A percentile compares a stretch with the other conserved stretches of the same genome.
phyloP scores from a whole-genome alignment of 2,329 filamentous ascomycete genomes.

The Ophiostoma novo-ulmi region DNA sequence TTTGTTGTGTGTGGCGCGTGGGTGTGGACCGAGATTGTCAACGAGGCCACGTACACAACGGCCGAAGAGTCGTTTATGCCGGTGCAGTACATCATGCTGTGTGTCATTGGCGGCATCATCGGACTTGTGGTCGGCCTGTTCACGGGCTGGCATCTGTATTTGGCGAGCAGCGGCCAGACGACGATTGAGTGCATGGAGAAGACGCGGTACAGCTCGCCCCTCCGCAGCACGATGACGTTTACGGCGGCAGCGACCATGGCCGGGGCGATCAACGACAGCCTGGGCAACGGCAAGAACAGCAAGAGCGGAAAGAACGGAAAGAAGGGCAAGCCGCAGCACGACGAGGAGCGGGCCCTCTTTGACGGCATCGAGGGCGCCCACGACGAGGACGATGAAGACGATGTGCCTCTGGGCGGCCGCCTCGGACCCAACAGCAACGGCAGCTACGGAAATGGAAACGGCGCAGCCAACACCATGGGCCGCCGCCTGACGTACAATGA shows the following conservation, averaged over 20 bases:
- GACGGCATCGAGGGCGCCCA: conserved; percentile 19
- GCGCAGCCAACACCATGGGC: conserved; percentile 34
- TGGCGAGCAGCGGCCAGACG: conserved; percentile 74
- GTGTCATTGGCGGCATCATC: conserved; percentile 84
- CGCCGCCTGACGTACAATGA: conserved; percentile 51
- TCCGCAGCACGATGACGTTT: conserved; percentile 60
- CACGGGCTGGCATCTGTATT: conserved; percentile 82
- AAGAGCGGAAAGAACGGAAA: conserved; percentile 38
- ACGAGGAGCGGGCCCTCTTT: conserved; percentile 23
- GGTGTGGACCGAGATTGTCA: conserved; percentile 79
- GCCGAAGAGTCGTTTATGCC: conserved; percentile 75
- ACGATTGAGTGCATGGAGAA: conserved; percentile 97
- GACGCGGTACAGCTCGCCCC: conserved; percentile 81
- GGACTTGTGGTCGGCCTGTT: conserved; percentile 84
- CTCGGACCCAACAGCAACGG: conserved; percentile 11
- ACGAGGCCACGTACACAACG: conserved; percentile 51
- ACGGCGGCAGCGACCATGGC: conserved; percentile 53
- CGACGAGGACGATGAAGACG: conserved; percentile 19
- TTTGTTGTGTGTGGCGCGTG: conserved; percentile 74
- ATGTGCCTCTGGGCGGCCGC: not conserved
- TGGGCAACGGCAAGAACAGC: conserved; percentile 36
- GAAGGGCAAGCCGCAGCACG: not conserved
- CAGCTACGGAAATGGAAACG: not conserved
- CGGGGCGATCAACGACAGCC: conserved; percentile 37
- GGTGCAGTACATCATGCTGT: conserved; percentile 84